Base-by-base conservation (phyloP, 768 basidiomycete species). In the Rossbeevera mucosa region DNA sequence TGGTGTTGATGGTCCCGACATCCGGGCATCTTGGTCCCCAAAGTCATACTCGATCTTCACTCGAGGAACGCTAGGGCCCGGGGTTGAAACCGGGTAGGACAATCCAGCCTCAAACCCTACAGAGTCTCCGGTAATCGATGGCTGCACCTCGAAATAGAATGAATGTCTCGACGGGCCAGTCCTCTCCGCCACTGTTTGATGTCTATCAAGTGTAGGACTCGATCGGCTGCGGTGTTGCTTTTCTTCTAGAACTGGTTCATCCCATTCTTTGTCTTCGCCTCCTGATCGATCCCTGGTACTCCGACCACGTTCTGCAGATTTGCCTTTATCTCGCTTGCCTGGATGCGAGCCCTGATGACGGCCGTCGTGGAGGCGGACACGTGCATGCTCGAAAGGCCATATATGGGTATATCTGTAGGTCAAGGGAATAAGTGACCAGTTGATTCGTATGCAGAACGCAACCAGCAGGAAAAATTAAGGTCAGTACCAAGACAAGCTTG, bases 331-430 rank as follows among this genome's bases (percentile, higher is more conserved):
- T 21, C 63, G 59, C 50, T 54, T 70, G 26, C 61, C 57, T 2
- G 24, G 47, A 48, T 68, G 64, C 16, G 64, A 70, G 21, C 67
- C 68, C 42, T 58, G 66, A 60, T 54, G 65, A 63, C 53, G 77
- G 73, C 48, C 54, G 41, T 69, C 69, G 21, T 69, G 69, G 8
- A 97, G 74, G 44, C 86, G 79, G 4, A 97, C 94, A 33, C 95
- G 85, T 20, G 94, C 88, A 63, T 94, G 92, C 64, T 95, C 94
- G 58, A 94, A 97, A 0, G 95, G 95, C 91, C 94, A 98, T 52
- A 98, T 96, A 66, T 98, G 88, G 53, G 88, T 86, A 72, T 96
- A 98, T 56, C 92, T 93, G 56, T 16, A 24, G 26, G 36, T 24
- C 22, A 24, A 38, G 24, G 24, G 47, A 46, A 47, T 4, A 20